Base-by-base conservation (phyloP, 2,329 filamentous ascomycete species). In the Trichoderma sp. region DNA sequence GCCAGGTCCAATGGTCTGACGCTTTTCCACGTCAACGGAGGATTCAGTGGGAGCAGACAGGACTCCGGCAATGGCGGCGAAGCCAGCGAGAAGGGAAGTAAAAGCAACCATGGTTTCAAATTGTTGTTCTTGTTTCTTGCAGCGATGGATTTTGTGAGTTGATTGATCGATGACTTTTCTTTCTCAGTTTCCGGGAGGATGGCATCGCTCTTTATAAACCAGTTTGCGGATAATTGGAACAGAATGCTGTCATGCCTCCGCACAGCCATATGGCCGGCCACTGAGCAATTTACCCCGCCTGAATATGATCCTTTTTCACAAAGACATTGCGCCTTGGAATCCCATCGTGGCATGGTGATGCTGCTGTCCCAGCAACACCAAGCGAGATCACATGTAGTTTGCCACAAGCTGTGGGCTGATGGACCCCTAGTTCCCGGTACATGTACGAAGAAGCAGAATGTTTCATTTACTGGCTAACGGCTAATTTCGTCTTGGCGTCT, bases 401-500 rank as follows among this genome's bases (percentile, higher is more conserved):
- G 43, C 43, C 47, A 56, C 64, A 28, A 58, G 39, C 24, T 15
- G 30, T 58, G 24, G 32, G 21, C 30, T 36, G n/a, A 51, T 32
- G 66, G 51, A 43, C 24, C 21, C 64, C 26, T 26, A n/a, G 18
- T 15, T 21, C 14, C 66, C 66, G 57, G 57, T 34, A 70, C 56
- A 70, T 70, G 57, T 9, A 34, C 51, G 14, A 18, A 61, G 47
- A 32, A 51, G 8, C 53, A 28, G 28, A 14, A 58, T 7, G 34
- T 36, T 39, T 26, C 15, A 53, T 70, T 28, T 34, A 28, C 36
- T 68, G 56, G 39, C n/a, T 70, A n/a, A 36, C 56, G 66, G 66
- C 66, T 70, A 70, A 70, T 70, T 36, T 70, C 36, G 39, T 61
- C 66, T 70, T 70, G 66, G 66, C 66, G 36, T 24, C 14, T 26